Conservation (phyloP, 208 protist species). For the Leishmania tropica region DNA sequence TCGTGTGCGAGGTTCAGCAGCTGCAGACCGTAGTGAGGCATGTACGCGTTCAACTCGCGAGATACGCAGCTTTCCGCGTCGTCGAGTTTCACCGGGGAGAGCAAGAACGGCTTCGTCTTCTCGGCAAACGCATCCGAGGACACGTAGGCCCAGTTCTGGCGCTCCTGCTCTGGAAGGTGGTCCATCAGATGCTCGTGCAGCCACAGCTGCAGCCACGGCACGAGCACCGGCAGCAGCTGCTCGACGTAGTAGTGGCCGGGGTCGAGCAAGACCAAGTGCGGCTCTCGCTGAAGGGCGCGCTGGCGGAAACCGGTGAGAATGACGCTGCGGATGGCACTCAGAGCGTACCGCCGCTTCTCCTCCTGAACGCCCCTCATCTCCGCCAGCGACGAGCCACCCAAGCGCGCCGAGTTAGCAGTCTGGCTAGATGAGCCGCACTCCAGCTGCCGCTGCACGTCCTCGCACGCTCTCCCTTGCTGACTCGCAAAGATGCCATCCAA, state of each 20-base stretch:
- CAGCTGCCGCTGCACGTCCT: slow-evolving; percentile 37
- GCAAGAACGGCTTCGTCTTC: slow-evolving; percentile 45
- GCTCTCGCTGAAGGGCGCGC: slow-evolving; percentile 80
- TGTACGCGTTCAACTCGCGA: slow-evolving; percentile 35
- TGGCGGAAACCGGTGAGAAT: slow-evolving; percentile 69
- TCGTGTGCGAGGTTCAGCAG: slow-evolving; percentile 90
- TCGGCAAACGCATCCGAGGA: slow-evolving; percentile 17
- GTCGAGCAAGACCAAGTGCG: slow-evolving; percentile 94
- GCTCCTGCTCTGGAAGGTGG: slow-evolving; percentile 25
- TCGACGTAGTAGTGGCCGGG: slow-evolving; percentile 77
- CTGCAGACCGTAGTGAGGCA: slow-evolving; percentile 65
- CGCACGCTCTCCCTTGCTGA: slow-evolving; percentile 41
- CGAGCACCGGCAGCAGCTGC: slow-evolving; percentile 80
- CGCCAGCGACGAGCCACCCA: background rate
- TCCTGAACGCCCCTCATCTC: background rate
- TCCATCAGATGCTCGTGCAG: slow-evolving; percentile 54
- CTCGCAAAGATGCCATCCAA: slow-evolving; percentile 92
- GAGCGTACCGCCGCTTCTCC: slow-evolving; percentile 19
- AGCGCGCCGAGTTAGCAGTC: background rate
- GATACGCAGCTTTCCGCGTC: slow-evolving; percentile 21
- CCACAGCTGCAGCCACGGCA: slow-evolving; percentile 92
- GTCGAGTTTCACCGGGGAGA: slow-evolving; percentile 19
- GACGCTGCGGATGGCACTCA: slow-evolving; percentile 37
- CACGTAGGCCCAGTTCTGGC: slow-evolving; percentile 12
- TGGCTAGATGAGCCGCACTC: slow-evolving; percentile 19